Conservation (phyloP, 2,329 filamentous ascomycete species). For the Fusarium devonianum region DNA sequence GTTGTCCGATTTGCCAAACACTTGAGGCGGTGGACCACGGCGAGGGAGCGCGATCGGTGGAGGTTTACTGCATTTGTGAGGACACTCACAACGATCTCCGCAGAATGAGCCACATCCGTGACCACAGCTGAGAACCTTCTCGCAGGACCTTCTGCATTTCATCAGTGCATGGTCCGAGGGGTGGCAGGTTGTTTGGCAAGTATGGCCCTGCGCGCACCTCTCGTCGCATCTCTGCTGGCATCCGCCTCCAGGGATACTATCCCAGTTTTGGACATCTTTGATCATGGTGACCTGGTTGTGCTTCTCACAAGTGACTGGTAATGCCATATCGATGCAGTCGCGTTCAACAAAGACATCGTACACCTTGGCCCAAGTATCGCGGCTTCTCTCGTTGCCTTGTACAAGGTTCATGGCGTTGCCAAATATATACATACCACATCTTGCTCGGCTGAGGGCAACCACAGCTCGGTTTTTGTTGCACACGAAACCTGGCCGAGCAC, state of each 20-base stretch:
- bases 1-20: background rate
- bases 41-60: background rate
- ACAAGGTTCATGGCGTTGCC: conserved; percentile 70
- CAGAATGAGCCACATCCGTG: conserved; percentile 29
- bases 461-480: conserved; percentile 65
- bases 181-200: conserved; percentile 33
- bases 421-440: conserved; percentile 83
- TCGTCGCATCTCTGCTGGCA: conserved; percentile 24
- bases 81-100: conserved; percentile 27
- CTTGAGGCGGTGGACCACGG: background rate
- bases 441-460: conserved; percentile 72
- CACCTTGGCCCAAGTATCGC: conserved; percentile 52
- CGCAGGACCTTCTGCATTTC: conserved; percentile 42
- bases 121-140: conserved; percentile 27
- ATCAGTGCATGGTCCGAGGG: conserved; percentile 21
- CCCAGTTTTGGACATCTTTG: conserved; percentile 61
- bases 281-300: conserved; percentile 64
- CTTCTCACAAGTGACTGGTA: conserved; percentile 70
- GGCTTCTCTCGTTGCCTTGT: conserved; percentile 52
- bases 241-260: conserved; percentile 33
- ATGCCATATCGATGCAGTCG: conserved; percentile 37
- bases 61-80: conserved; percentile 16
- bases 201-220: conserved; percentile 34
- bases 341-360: conserved; percentile 51
- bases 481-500: conserved; percentile 78